Percentiles rank a stretch among this genome's conserved stretches.
phyloP scores from a whole-genome alignment of 202 grass and related monocot species.

The Elaeis oleifera region DNA sequence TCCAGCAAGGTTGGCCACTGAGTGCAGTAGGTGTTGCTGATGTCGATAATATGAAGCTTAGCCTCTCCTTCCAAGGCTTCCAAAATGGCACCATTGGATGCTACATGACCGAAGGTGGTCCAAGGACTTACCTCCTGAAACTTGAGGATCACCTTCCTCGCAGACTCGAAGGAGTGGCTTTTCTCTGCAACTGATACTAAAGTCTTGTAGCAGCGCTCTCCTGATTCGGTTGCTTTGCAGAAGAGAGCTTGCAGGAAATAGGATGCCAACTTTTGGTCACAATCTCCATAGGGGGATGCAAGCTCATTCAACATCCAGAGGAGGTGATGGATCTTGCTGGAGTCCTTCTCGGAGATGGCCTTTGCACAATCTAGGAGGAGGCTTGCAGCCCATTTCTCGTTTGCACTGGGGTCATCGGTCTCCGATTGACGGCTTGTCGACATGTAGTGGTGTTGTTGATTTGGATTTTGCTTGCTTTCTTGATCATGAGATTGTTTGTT shows the following conservation, averaged over 20 bases:
- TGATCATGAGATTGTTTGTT: too few species aligned
- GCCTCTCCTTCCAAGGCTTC: slow-evolving; percentile 1
- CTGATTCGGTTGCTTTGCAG: background rate
- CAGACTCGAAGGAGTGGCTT: slow-evolving; percentile 9
- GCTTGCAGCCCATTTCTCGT: background rate
- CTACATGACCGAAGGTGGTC: slow-evolving; percentile 18
- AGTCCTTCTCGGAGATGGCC: background rate
- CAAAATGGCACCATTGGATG: slow-evolving; percentile 17
- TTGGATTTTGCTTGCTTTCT: too few species aligned
- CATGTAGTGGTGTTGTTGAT: too few species aligned
- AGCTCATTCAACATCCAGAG: slow-evolving; percentile 20
- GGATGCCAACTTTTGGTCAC: slow-evolving; percentile 8
- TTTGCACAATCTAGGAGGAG: slow-evolving; percentile 10
- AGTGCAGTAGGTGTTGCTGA: slow-evolving; percentile 22
- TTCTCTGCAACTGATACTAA: background rate
- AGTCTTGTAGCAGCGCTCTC: background rate
- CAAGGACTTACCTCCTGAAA: slow-evolving; percentile 21
- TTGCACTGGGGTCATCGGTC: too few species aligned
- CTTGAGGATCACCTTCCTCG: slow-evolving; percentile 1
- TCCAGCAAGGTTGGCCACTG: slow-evolving; percentile 12
- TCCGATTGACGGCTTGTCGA: too few species aligned
- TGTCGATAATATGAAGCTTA: slow-evolving; percentile 10
- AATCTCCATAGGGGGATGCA: slow-evolving; percentile 12
- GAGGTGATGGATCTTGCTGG: background rate
- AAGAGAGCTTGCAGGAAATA: slow-evolving; percentile 8